phyloP scores from a whole-genome alignment of 495 filamentous ascomycete genomes.

The Entonaema liquescens region DNA sequence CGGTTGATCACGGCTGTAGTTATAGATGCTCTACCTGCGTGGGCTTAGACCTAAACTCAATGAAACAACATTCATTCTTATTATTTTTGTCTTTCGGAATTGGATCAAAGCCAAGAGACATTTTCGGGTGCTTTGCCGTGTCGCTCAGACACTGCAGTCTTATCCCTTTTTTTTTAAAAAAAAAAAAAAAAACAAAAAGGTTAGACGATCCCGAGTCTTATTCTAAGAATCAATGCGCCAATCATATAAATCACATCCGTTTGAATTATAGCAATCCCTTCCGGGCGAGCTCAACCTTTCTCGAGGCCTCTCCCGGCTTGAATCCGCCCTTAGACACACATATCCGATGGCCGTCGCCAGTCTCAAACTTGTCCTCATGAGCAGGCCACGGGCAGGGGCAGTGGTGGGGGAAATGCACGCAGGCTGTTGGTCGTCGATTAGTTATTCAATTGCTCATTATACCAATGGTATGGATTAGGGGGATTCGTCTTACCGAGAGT shows the following conservation, averaged over 20 bases:
- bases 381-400: constrained; percentile 86
- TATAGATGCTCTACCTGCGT: constrained; percentile 19
- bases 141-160: neutral
- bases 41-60: constrained; percentile 5
- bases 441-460: too few species aligned
- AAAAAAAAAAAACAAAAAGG: too few species aligned
- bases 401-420: constrained; percentile 92
- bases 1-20: constrained; percentile 26
- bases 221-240: constrained; percentile 6
- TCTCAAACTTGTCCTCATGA: constrained; percentile 87
- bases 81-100: neutral
- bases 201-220: neutral
- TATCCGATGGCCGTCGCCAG: constrained; percentile 80
- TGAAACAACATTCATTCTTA: constrained; percentile 24
- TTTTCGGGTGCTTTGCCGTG: neutral
- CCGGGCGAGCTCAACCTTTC: constrained; percentile 82
- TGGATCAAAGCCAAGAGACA: neutral
- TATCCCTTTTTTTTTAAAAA: neutral
- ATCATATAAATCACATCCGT: neutral
- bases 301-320: constrained; percentile 73
- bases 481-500: constrained; percentile 68
- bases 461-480: too few species aligned
- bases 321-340: constrained; percentile 87
- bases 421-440: constrained; percentile 57
- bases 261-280: constrained; percentile 77